A percentile compares a stretch with the other conserved stretches of the same genome.
Evolutionary conservation across 2,329 filamentous ascomycete genomes (phyloP).

Genomic region (Neopestalotiopsis rosae): DNA sequence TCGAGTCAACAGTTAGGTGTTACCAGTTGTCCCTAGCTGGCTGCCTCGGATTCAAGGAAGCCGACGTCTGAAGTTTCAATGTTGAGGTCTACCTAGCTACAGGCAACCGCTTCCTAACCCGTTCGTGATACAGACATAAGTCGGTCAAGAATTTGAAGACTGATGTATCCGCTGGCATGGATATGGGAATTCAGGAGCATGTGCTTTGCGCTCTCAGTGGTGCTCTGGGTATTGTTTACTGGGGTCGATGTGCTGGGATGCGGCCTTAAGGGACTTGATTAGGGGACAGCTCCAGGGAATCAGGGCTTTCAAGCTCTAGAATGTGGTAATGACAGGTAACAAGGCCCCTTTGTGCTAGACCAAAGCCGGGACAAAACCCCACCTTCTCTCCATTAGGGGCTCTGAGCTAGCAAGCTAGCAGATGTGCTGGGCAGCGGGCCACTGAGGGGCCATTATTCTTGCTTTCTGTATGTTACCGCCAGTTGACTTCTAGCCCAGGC

Average conservation of each 20-base stretch:
- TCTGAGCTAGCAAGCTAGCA: no score
- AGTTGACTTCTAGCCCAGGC: neutral
- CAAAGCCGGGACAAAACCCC: neutral
- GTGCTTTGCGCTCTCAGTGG: neutral
- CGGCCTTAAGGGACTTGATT: slow-evolving; percentile 3
- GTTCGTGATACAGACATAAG: neutral
- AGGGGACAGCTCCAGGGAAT: slow-evolving; percentile 8
- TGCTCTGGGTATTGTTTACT: slow-evolving; percentile 2
- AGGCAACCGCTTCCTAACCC: neutral
- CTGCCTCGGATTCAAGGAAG: neutral
- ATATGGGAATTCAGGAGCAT: neutral
- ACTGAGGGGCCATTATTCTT: neutral
- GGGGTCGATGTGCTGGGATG: slow-evolving; percentile 8
- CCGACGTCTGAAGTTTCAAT: neutral
- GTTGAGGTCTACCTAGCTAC: neutral
- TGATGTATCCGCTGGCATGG: neutral
- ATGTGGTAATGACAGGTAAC: slow-evolving; percentile 13
- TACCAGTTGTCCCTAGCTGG: neutral
- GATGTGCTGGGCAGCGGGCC: neutral
- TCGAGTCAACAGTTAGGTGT: neutral
- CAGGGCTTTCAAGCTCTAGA: slow-evolving; percentile 5
- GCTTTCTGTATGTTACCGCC: neutral
- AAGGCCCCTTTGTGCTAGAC: slow-evolving; percentile 6
- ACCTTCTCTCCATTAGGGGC: neutral
- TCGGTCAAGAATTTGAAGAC: neutral